Evolutionary conservation across 2,329 filamentous ascomycete genomes (phyloP), one percentile per base, ranked within the genome.

Genomic region (Paraconiothyrium sp.): DNA sequence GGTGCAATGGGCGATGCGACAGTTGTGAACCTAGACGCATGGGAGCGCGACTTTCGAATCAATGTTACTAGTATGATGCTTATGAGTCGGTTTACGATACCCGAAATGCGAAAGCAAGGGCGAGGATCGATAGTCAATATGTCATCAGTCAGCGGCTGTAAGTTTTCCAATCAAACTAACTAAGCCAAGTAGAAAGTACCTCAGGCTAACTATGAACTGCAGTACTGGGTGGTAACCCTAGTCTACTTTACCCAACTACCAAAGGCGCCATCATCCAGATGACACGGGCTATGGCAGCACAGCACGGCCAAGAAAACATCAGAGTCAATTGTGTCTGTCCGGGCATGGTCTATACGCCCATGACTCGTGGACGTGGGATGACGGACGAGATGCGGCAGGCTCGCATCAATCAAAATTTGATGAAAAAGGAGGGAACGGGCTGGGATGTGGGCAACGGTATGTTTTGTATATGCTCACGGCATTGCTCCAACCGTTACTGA

Each of bases 21-120:
- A 27, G 79, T 86, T 1, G 85, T 86, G 30, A 80, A 86, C 68
- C 77, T 88, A 0, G 80, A 84, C 10, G 76, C 81, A 1, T 84
- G 88, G 2, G 83, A 87, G 62, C 83, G 81, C 62, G 84, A 83
- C 0, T 89, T 88, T 77, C 82, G 91, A 75, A 91, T 88, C 48
- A 94, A 94, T 78, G 92, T 94, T 69, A 89, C 92, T 76, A 84
- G 89, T 9, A 90, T 87, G 81, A 94, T 92, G 81, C 92, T 88
- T 79, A 82, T 93, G 39, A 84, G 90, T 59, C 93, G 93, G 75
- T 91, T 92, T 72, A 79, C 84, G 9, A 82, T 94, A 16, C 87
- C 87, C 1, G 88, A 92, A 76, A 90, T 94, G 86, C 56, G 58
- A n/a, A 85, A 86, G 70, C 75, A 78, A 24, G 90, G 91, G 24